Evolutionary conservation across 2,329 filamentous ascomycete genomes (phyloP).

Genomic region (Phialophora chinensis): DNA sequence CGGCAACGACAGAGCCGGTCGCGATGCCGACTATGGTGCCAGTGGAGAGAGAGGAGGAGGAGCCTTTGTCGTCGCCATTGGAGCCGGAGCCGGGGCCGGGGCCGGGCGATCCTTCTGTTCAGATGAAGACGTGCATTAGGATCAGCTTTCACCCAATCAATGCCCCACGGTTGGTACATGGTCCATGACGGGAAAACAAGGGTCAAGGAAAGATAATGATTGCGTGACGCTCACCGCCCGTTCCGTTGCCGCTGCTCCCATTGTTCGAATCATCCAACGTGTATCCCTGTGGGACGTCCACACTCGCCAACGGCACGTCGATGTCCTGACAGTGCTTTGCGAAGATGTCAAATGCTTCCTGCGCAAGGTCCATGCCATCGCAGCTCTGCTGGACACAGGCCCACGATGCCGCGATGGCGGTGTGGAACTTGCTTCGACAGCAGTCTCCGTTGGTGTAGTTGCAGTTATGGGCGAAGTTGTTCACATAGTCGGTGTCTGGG

Average conservation of each 20-base stretch:
- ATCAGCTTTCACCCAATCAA: background rate
- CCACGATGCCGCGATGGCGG: conserved; percentile 1
- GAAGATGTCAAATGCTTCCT: conserved; percentile 5
- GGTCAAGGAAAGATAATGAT: background rate
- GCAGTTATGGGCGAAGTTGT: conserved; percentile 8
- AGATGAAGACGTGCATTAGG: background rate
- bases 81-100: no score
- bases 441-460: conserved; percentile 10
- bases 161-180: background rate
- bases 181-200: background rate
- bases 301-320: conserved; percentile 1
- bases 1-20: conserved; percentile 4
- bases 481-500: conserved; percentile 10
- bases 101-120: background rate
- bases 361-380: background rate
- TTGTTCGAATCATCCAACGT: background rate
- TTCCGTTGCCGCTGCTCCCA: background rate
- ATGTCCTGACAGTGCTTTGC: background rate
- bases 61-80: background rate
- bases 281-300: conserved; percentile 3
- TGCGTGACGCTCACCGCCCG: background rate
- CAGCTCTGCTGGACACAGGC: conserved; percentile 6
- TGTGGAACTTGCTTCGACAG: conserved; percentile 6
- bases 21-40: background rate
- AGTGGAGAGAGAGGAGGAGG: background rate